Evolutionary conservation across 1,284 basidiomycete genomes (phyloP).

Genomic region (Naganishia albida): DNA sequence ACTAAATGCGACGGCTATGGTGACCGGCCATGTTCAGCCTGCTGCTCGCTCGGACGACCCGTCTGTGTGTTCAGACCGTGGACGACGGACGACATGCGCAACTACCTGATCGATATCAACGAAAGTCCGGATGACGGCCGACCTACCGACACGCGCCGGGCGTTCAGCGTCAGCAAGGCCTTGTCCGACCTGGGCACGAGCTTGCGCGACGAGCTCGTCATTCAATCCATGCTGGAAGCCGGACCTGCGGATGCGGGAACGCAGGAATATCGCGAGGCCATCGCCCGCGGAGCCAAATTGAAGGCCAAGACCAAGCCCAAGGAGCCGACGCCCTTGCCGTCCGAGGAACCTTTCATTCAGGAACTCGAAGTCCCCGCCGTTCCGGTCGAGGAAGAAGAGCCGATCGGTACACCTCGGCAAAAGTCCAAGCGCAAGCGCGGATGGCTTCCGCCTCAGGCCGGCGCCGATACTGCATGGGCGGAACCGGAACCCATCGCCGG

Average conservation of each 20-base stretch:
- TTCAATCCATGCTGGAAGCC: conserved; percentile 24
- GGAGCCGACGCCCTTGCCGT: neutral
- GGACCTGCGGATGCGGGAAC: conserved; percentile 20
- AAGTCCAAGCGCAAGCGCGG: conserved; percentile 23
- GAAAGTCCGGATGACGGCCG: neutral
- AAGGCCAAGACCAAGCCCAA: conserved; percentile 6
- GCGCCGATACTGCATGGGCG: conserved; percentile 12
- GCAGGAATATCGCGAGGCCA: conserved; percentile 10
- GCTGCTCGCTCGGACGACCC: conserved; percentile 5
- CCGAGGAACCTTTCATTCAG: neutral
- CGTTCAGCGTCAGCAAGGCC: conserved; percentile 11
- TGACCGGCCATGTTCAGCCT: conserved; percentile 11
- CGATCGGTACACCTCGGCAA: neutral
- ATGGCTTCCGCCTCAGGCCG: conserved; percentile 14
- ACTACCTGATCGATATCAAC: conserved; percentile 16
- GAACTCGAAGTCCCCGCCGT: conserved; percentile 7
- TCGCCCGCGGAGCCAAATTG: neutral
- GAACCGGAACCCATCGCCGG: neutral
- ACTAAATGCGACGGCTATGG: conserved; percentile 26
- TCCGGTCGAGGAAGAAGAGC: neutral
- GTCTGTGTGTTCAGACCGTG: conserved; percentile 21
- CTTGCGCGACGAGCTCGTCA: conserved; percentile 10
- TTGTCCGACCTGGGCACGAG: conserved; percentile 5
- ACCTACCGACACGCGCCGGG: neutral
- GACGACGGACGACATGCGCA: conserved; percentile 25